Conservation (phyloP, 306 rosid genomes). For the Prunus padus region DNA sequence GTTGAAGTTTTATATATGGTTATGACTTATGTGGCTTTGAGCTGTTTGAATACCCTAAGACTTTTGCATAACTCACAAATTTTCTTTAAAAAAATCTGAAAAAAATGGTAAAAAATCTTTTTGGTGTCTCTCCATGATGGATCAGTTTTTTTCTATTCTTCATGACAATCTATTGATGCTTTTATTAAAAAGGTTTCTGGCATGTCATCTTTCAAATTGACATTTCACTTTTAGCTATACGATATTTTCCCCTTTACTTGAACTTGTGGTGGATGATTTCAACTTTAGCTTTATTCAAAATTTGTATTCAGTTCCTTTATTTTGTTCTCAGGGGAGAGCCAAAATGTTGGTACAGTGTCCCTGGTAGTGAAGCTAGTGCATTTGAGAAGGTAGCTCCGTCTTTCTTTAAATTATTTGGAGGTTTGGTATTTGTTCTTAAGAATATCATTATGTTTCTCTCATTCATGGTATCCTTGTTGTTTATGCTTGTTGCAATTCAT, state of each 20-base stretch:
- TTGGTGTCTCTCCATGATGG: neutral
- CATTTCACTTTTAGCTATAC: neutral
- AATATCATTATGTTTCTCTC: neutral
- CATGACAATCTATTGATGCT: neutral
- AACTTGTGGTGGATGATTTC: neutral
- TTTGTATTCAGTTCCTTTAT: slow-evolving; percentile 32
- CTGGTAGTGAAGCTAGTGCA: slow-evolving; percentile 81
- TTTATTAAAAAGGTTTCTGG: neutral
- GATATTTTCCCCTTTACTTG: neutral
- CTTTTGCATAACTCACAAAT: neutral
- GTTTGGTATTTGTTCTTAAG: slow-evolving; percentile 1
- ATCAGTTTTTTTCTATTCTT: neutral
- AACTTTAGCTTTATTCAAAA: neutral
- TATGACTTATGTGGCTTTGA: neutral
- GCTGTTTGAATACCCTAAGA: neutral
- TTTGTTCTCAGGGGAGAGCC: slow-evolving; percentile 88
- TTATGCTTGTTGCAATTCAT: neutral
- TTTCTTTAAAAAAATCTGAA: neutral
- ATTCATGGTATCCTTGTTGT: neutral
- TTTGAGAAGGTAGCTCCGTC: slow-evolving; percentile 74
- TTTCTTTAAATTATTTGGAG: neutral
- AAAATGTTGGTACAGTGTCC: slow-evolving; percentile 98
- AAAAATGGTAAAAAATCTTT: neutral
- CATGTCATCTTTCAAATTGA: neutral
- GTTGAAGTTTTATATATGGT: neutral